These are phyloP conservation scores for Umbelopsis sp. DNA, from an alignment of 192 early-diverging fungal genomes.

Conservation along the genomic window DNA sequence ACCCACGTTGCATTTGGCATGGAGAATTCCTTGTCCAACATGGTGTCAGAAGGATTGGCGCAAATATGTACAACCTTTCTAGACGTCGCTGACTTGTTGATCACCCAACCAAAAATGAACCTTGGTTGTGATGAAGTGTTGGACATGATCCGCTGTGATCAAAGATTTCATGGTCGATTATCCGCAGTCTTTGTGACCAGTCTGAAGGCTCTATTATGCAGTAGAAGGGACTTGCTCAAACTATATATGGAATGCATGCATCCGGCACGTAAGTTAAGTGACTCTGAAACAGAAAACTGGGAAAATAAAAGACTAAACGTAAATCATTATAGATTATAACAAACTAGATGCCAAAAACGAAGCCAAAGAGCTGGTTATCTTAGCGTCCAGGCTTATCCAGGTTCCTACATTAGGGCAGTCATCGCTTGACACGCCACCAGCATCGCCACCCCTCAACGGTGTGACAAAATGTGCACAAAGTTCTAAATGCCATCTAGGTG, in stretches of 20 bases:
- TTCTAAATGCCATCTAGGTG: background rate
- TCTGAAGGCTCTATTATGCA: background rate
- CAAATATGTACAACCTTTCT: constrained; percentile 8
- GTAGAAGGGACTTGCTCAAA: background rate
- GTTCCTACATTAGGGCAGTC: no score
- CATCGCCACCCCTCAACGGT: background rate
- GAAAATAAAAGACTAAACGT: no score
- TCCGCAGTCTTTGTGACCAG: background rate
- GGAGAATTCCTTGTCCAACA: background rate
- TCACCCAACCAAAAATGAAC: background rate
- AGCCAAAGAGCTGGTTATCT: no score
- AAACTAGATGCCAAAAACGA: no score
- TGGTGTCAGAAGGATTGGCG: constrained; percentile 1
- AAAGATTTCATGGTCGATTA: constrained; percentile 8
- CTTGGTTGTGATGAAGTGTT: background rate
- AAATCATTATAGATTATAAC: no score
- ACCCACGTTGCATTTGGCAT: background rate
- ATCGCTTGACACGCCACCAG: background rate
- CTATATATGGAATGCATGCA: constrained; percentile 6
- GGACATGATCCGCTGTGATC: constrained; percentile 12
- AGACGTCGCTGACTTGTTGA: background rate
- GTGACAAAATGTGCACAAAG: background rate
- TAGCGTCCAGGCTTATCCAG: no score
- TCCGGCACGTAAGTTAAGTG: background rate
- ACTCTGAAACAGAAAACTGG: background rate